Percentiles rank a stretch among this genome's conserved stretches.
phyloP scores from a whole-genome alignment of 2,329 filamentous ascomycete species.

The Sclerotinia borealis region DNA sequence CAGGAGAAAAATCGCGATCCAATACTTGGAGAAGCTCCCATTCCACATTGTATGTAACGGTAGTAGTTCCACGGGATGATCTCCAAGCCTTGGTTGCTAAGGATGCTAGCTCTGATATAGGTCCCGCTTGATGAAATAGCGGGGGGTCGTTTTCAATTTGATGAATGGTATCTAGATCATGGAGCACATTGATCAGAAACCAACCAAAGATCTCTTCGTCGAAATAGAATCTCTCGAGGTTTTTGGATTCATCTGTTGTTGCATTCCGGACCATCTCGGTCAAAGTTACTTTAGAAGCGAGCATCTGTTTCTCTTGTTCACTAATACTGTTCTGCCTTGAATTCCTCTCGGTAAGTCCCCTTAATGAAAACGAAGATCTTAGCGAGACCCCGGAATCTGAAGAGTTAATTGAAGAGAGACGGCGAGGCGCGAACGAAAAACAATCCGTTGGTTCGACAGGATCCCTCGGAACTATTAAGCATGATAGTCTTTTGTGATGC shows the following conservation, averaged over 20 bases:
- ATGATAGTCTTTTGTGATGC: not conserved
- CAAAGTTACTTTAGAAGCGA: not conserved
- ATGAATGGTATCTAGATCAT: not conserved
- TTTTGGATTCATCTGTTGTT: not conserved
- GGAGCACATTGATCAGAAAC: not conserved
- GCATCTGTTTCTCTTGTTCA: not conserved
- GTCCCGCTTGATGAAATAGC: not conserved
- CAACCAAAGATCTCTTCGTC: not conserved
- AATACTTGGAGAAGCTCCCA: not conserved
- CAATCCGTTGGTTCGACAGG: not conserved
- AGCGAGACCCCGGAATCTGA: not conserved
- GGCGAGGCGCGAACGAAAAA: not conserved
- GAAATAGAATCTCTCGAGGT: not conserved
- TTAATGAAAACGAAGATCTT: not conserved
- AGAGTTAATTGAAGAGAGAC: not conserved
- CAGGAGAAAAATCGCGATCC: not conserved
- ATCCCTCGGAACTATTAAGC: not conserved
- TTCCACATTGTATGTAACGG: not conserved
- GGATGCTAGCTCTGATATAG: not conserved
- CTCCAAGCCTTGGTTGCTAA: not conserved
- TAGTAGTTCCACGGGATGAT: not conserved
- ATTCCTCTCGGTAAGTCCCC: not conserved
- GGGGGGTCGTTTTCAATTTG: not conserved
- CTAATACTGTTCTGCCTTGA: not conserved
- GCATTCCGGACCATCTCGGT: not conserved